Percentiles rank a stretch among this genome's conserved stretches.
phyloP scores from a whole-genome alignment of 2,329 filamentous ascomycete genomes.

The Pleoardoris graminearum region DNA sequence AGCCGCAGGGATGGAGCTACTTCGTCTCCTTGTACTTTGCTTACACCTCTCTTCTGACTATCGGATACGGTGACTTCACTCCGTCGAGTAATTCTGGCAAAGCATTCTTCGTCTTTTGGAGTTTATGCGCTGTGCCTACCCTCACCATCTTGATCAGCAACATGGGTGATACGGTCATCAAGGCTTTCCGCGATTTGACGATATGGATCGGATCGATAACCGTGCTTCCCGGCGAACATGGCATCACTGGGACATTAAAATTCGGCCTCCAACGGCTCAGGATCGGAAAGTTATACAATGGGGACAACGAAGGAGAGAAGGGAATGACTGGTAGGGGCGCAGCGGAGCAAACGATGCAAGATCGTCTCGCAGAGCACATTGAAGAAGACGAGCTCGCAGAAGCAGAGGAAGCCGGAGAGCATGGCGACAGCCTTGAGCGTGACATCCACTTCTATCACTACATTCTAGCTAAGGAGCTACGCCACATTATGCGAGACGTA shows the following conservation, averaged over 20 bases:
- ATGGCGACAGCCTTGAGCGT: constrained; percentile 50
- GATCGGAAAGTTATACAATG: constrained; percentile 24
- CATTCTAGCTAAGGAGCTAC: constrained; percentile 51
- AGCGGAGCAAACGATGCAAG: constrained; percentile 24
- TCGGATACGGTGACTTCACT: constrained; percentile 58
- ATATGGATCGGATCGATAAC: constrained; percentile 60
- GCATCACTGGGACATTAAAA: constrained; percentile 42
- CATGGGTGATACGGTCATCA: constrained; percentile 60
- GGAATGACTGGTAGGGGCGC: constrained; percentile 3
- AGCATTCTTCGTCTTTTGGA: constrained; percentile 62
- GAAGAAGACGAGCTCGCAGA: constrained; percentile 48
- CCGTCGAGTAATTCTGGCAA: constrained; percentile 55
- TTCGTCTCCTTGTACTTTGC: constrained; percentile 58
- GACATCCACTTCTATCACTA: constrained; percentile 59
- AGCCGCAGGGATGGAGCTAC: constrained; percentile 54
- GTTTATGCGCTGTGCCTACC: constrained; percentile 57
- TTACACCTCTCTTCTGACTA: constrained; percentile 57
- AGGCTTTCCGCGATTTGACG: constrained; percentile 57
- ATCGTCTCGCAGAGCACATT: constrained; percentile 45
- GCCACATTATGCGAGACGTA: constrained; percentile 50
- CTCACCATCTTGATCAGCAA: constrained; percentile 59
- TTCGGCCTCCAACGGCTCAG: constrained; percentile 29
- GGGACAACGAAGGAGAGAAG: constrained; percentile 16
- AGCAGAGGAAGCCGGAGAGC: constrained; percentile 47
- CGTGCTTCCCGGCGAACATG: constrained; percentile 56